A percentile compares a stretch with the other conserved stretches of the same genome.
Conservation (phyloP, 768 basidiomycete genomes). For the Kwoniella dejecticola region DNA sequence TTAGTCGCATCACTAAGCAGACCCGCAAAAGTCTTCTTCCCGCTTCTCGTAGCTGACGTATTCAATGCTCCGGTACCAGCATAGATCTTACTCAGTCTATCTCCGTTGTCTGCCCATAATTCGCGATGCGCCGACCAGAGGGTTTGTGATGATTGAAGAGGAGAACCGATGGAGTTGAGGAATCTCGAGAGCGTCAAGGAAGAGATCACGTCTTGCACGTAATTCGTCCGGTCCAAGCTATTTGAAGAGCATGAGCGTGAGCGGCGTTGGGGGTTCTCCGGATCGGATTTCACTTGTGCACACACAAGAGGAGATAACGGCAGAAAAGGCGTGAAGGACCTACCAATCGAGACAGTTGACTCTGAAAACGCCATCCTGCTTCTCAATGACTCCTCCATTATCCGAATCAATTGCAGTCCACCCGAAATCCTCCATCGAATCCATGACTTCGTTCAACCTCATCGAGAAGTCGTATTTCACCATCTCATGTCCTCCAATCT, state of each 20-base stretch:
- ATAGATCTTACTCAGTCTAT: slow-evolving; percentile 78
- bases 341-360: slow-evolving; percentile 55
- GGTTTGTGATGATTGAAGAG: slow-evolving; percentile 60
- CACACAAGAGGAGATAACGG: not conserved
- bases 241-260: not conserved
- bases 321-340: slow-evolving; percentile 10
- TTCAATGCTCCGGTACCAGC: slow-evolving; percentile 80
- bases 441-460: slow-evolving; percentile 49
- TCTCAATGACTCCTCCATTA: slow-evolving; percentile 61
- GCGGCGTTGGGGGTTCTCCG: too few species aligned
- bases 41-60: slow-evolving; percentile 91
- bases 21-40: slow-evolving; percentile 92
- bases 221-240: slow-evolving; percentile 95
- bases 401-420: slow-evolving; percentile 62
- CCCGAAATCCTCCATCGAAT: slow-evolving; percentile 75
- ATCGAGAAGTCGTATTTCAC: slow-evolving; percentile 72
- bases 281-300: too few species aligned
- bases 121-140: slow-evolving; percentile 89
- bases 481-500: slow-evolving; percentile 80
- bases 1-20: slow-evolving; percentile 95
- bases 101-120: slow-evolving; percentile 76
- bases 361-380: slow-evolving; percentile 84
- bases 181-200: slow-evolving; percentile 78
- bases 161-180: slow-evolving; percentile 72
- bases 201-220: slow-evolving; percentile 92